These are phyloP conservation scores for Nicotiana knightiana DNA, from an alignment of 257 asterid species.

Conservation along the genomic window DNA sequence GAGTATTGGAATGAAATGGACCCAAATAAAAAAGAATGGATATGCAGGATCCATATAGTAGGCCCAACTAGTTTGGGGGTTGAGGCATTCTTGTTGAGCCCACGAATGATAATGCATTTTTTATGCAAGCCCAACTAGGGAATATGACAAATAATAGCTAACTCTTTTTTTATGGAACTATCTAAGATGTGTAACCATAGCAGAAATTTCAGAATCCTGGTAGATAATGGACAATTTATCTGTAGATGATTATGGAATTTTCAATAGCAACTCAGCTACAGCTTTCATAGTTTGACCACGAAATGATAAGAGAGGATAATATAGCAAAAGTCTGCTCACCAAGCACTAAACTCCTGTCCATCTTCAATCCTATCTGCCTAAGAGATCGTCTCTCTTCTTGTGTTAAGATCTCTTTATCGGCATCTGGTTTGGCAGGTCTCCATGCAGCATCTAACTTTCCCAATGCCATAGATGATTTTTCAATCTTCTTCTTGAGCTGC, in stretches of 20 bases:
- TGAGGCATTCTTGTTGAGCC: background rate
- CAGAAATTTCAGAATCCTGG: background rate
- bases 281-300: background rate
- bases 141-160: background rate
- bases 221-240: background rate
- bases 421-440: constrained; percentile 44
- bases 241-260: background rate
- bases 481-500: constrained; percentile 78
- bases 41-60: background rate
- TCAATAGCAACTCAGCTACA: background rate
- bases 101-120: background rate
- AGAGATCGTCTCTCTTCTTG: constrained; percentile 71
- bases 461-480: constrained; percentile 43
- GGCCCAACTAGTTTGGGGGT: background rate
- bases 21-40: background rate
- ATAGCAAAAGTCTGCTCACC: constrained; percentile 40
- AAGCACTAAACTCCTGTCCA: constrained; percentile 61
- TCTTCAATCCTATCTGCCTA: constrained; percentile 57
- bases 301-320: constrained; percentile 3
- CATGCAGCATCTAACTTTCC: constrained; percentile 45
- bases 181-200: background rate
- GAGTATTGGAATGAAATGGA: background rate
- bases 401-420: constrained; percentile 63
- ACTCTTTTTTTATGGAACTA: background rate
- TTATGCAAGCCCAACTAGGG: background rate